Evolutionary conservation across 331 rosid species (phyloP), one percentile per base, ranked within the genome.

Genomic region (Malus hybrid): DNA sequence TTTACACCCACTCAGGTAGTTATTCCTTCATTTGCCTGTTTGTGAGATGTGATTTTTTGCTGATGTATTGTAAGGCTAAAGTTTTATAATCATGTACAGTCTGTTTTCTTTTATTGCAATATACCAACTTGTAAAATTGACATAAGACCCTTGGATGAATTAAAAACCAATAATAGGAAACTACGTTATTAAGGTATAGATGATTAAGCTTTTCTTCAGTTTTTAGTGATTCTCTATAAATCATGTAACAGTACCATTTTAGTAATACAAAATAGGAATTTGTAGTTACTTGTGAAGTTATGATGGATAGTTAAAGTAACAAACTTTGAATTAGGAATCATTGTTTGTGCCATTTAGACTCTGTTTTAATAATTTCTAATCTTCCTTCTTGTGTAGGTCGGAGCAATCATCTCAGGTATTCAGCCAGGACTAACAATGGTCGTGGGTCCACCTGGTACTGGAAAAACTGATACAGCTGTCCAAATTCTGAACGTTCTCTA

Each of bases 371-470:
- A 33, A 22, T 48, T 63, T 75, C 44, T 36, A 22, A 72, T 58
- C 39, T 62, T 82, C 71, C 52, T 69, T 71, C 11, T 75, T 76
- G 33, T 72, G 58, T 80, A 95, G 99, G 84, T 89, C 77, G 97
- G 89, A 71, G 97, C 99, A 65, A 92, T 92, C 79, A 87, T 90
- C 62, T 95, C 97, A 22, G 99, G 99, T 63, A 82, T 92, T 80
- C 99, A 95, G 86, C 97, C 99, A 66, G 99, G 99, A 55, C 83
- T 95, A 68, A 90, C 99, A 62, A 94, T 92, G 99, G 97, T 90
- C 78, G 97, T 95, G 70, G 99, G 99, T 82, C 97, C 99, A 66
- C 99, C 99, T 86, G 97, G 99, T 85, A 95, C 97, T 0, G 99
- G 99, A 85, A 95, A 95, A 86, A 95, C 97, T 72, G 96, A 95